Evolutionary conservation across 1,284 basidiomycete species (phyloP).

Genomic region (Meripilus lineatus): DNA sequence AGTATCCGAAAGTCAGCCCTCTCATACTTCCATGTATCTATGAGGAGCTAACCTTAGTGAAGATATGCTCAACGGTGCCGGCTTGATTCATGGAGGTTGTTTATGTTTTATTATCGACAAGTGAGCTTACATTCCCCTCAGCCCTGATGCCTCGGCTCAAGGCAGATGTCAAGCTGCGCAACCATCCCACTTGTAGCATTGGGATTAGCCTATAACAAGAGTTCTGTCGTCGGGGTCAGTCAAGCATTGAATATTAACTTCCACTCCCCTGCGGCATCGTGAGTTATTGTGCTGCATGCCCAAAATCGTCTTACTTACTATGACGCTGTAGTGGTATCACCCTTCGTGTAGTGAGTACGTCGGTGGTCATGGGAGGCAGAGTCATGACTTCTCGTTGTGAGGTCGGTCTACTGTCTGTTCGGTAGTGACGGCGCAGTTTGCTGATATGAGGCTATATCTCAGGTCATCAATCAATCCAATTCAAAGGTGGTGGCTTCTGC

Average conservation of each 20-base stretch:
- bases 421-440: neutral
- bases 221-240: slow-evolving; percentile 71
- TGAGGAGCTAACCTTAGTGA: slow-evolving; percentile 6
- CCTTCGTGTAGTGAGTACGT: slow-evolving; percentile 55
- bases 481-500: slow-evolving; percentile 57
- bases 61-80: slow-evolving; percentile 72
- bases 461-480: slow-evolving; percentile 53
- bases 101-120: slow-evolving; percentile 70
- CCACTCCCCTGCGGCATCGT: slow-evolving; percentile 61
- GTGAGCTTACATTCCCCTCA: slow-evolving; percentile 30
- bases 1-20: slow-evolving; percentile 48
- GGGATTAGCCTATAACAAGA: slow-evolving; percentile 48
- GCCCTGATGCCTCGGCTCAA: no score
- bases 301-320: neutral
- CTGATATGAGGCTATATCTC: neutral
- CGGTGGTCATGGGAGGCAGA: slow-evolving; percentile 58
- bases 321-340: slow-evolving; percentile 42
- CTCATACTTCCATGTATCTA: neutral
- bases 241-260: slow-evolving; percentile 64
- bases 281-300: slow-evolving; percentile 22
- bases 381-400: slow-evolving; percentile 69
- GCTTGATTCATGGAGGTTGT: slow-evolving; percentile 68
- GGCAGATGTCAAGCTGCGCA: slow-evolving; percentile 44
- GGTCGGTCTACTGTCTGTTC: slow-evolving; percentile 30
- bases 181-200: slow-evolving; percentile 62